phyloP scores from a whole-genome alignment of 345 rosid genomes.

The Camelina sativa region DNA sequence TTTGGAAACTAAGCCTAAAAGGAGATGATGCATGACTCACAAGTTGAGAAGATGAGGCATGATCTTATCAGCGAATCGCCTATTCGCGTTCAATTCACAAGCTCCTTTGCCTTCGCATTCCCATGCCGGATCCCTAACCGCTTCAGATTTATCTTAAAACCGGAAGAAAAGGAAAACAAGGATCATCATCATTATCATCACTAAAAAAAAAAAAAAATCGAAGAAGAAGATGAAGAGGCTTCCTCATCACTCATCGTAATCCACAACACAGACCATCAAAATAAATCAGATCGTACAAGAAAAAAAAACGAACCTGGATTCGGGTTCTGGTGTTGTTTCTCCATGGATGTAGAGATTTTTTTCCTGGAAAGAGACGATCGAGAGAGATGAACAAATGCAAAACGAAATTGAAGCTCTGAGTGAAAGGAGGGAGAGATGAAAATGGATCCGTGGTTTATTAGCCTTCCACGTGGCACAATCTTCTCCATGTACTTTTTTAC shows the following conservation, averaged over 20 bases:
- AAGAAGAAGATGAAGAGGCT: constrained; percentile 20
- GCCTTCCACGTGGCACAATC: constrained; percentile 36
- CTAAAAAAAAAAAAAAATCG: background rate
- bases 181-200: background rate
- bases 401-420: constrained; percentile 33
- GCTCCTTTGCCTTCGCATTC: constrained; percentile 58
- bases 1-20: background rate
- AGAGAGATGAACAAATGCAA: background rate
- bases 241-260: background rate
- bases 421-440: background rate
- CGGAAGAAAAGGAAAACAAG: background rate
- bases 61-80: constrained; percentile 53
- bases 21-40: constrained; percentile 45
- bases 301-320: constrained; percentile 20
- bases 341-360: constrained; percentile 28
- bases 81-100: constrained; percentile 41
- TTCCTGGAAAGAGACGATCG: constrained; percentile 3
- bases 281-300: background rate
- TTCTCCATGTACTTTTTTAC: constrained; percentile 17
- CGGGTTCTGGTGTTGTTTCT: background rate
- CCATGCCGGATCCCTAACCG: constrained; percentile 43
- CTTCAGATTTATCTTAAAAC: constrained; percentile 29
- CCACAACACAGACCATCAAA: background rate
- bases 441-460: constrained; percentile 29
- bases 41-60: constrained; percentile 81